Conservation (phyloP, 768 basidiomycete species). For the Multifurca ochricompacta region DNA sequence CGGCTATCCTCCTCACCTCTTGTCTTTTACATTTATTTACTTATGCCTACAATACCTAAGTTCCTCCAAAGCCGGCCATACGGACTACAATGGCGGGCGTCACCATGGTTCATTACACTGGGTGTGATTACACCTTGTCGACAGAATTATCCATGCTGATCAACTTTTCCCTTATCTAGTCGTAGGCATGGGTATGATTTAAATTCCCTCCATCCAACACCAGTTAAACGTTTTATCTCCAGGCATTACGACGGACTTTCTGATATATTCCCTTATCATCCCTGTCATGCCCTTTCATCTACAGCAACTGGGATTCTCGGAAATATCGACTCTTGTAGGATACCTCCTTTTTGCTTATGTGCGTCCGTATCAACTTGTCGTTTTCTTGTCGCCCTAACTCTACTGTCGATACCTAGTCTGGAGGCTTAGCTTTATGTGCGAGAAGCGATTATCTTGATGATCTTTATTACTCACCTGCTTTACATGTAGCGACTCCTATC, state of each 20-base stretch:
- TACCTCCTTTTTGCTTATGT: slow-evolving; percentile 37
- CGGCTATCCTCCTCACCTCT: background rate
- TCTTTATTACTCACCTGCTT: background rate
- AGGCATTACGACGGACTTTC: slow-evolving; percentile 31
- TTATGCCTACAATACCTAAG: background rate
- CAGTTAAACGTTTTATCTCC: background rate
- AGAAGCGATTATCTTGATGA: background rate
- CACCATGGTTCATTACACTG: slow-evolving; percentile 46
- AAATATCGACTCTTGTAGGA: slow-evolving; percentile 30
- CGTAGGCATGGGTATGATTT: slow-evolving; percentile 45
- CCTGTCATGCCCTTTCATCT: slow-evolving; percentile 35
- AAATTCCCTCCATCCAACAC: too few species aligned
- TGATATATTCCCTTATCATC: slow-evolving; percentile 34
- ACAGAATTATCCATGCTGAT: background rate
- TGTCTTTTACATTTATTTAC: background rate
- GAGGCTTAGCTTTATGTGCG: slow-evolving; percentile 28
- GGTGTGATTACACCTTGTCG: slow-evolving; percentile 21
- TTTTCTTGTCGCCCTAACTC: background rate
- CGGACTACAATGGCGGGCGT: slow-evolving; percentile 51
- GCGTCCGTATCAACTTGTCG: slow-evolving; percentile 11
- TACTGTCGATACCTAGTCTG: slow-evolving; percentile 23
- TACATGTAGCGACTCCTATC: slow-evolving; percentile 28
- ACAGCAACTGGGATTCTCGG: slow-evolving; percentile 28
- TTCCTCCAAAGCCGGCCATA: slow-evolving; percentile 24
- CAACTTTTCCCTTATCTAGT: slow-evolving; percentile 25